Percentiles rank a stretch among this genome's conserved stretches.
phyloP scores from a whole-genome alignment of 73 alveolate genomes.

The Tetrahymena elliotti region DNA sequence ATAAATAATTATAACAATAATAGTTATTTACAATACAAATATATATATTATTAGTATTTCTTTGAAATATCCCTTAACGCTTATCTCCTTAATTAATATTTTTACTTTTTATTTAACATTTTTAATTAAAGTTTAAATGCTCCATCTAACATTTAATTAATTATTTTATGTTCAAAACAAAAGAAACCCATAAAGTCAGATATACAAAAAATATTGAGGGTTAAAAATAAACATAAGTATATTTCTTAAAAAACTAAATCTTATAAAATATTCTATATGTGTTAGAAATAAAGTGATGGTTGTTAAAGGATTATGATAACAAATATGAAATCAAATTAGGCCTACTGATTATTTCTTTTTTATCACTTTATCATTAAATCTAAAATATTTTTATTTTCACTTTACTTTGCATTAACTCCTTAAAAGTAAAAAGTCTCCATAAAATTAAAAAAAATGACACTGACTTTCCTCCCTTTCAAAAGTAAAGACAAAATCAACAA shows the following conservation, averaged over 20 bases:
- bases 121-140: neutral
- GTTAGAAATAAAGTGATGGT: neutral
- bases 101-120: no score
- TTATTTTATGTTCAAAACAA: neutral
- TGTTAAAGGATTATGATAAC: neutral
- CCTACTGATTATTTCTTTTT: neutral
- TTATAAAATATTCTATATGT: neutral
- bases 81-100: neutral
- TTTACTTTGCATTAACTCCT: neutral
- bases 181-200: conserved; percentile 1
- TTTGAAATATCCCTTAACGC: neutral
- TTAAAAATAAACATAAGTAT: neutral
- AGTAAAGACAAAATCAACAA: no score
- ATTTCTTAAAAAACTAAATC: neutral
- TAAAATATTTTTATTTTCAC: neutral
- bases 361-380: neutral
- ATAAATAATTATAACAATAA: no score
- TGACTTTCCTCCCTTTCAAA: no score
- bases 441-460: no score
- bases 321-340: neutral
- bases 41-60: neutral
- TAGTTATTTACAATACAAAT: neutral
- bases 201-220: neutral
- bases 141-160: neutral
- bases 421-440: neutral